Evolutionary conservation across 495 filamentous ascomycete species (phyloP), one percentile per base, ranked within the genome.

Genomic region (Penicillium cinerascens): DNA sequence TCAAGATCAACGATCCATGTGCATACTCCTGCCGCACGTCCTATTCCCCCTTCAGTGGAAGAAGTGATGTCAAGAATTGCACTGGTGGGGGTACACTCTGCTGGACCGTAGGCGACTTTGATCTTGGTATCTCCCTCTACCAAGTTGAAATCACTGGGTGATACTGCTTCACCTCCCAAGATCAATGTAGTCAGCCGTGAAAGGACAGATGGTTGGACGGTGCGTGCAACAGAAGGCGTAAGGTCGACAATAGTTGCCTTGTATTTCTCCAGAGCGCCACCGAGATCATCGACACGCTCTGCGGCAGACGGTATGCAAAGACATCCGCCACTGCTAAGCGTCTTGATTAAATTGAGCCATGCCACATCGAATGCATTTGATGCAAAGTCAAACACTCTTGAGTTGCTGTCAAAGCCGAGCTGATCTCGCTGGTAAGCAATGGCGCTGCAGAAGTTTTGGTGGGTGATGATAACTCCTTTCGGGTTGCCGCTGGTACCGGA

Each of bases 401-500:
- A 33, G 11, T 41, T 17, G 1, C 58, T 37, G 47, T 77, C 69
- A 74, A 81, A 7, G 26, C 29, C 18, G 7, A 51, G 18, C 25
- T 8, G 25, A 25, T 20, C 29, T 9, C 29, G 26, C 56, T 56
- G 51, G 17, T 58, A 43, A 6, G 42, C 11, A 11, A 52, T 35
- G 21, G 37, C 47, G 26, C 52, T 70, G 26, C 54, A 52, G 79
- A 76, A 60, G 87, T 90, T 48, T 9, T 85, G 76, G 56, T 92
- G 89, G 2, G 82, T 87, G 27, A 92, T 78, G 33, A 86, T 74
- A 46, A 86, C 88, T 7, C 88, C 88, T 58, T 95, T 95, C 0
- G 89, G 88, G 0, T 76, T 83, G 10, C 89, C 89, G 0, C 88
- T 92, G 8, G 84, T 88, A 13, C 89, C 89, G 2, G 86, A 89